These are phyloP conservation scores for Forsythia viridissima DNA, from an alignment of 257 asterid species.

Conservation along the genomic window DNA sequence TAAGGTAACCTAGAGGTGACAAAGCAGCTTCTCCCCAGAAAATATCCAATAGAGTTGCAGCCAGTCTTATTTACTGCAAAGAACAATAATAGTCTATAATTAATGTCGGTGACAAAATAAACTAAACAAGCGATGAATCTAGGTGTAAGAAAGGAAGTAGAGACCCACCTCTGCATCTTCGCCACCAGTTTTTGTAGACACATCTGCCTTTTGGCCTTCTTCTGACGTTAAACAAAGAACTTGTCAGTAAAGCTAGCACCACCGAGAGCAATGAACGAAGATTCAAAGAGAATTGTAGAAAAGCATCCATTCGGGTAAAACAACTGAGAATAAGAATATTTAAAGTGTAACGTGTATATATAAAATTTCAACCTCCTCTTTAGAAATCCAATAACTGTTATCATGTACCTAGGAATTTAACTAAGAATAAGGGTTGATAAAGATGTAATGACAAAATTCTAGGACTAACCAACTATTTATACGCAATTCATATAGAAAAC, in stretches of 20 bases:
- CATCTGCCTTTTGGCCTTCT: slow-evolving; percentile 5
- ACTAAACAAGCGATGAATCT: not conserved
- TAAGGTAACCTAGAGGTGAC: not conserved
- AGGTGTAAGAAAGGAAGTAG: not conserved
- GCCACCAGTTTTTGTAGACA: not conserved
- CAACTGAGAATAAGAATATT: not conserved
- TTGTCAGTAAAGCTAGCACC: not conserved
- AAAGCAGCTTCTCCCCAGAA: not conserved
- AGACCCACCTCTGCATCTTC: slow-evolving; percentile 5
- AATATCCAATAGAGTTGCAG: not conserved
- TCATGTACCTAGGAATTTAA: not conserved
- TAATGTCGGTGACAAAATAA: not conserved
- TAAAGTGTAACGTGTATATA: not conserved
- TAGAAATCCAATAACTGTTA: not conserved
- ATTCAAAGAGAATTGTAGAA: not conserved
- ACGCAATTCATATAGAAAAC: not conserved
- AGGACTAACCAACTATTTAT: not conserved
- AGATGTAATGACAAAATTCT: not conserved
- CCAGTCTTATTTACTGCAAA: not conserved
- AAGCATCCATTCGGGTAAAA: not conserved
- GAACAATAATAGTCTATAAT: not conserved
- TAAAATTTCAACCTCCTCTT: not conserved
- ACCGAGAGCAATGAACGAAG: not conserved
- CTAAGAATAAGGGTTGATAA: not conserved
- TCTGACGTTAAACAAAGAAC: not conserved